A percentile compares a stretch with the other conserved stretches of the same genome.
Evolutionary conservation across 2,329 filamentous ascomycete species (phyloP).

Genomic region (Trichoderma pleuroti): DNA sequence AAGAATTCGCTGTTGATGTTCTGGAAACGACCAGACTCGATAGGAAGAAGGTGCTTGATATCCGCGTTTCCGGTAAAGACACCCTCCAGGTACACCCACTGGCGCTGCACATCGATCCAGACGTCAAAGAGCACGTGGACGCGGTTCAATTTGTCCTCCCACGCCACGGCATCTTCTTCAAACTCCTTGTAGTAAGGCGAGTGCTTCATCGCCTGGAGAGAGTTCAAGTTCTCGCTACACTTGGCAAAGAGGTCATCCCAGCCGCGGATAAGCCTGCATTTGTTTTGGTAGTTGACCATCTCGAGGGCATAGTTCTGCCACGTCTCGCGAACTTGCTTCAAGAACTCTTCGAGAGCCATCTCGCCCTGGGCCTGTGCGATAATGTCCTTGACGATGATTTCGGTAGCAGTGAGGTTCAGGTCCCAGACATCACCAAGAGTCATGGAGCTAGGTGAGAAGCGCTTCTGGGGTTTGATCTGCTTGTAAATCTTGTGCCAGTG

Average conservation of each 20-base stretch:
- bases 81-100: constrained; percentile 99
- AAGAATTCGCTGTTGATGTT: constrained; percentile 99
- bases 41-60: constrained; percentile 95
- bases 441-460: constrained; percentile 91
- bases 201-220: constrained; percentile 96
- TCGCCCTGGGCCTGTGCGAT: constrained; percentile 95
- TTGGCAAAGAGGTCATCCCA: constrained; percentile 99
- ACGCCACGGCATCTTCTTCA: constrained; percentile 90
- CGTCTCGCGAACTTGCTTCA: constrained; percentile 92
- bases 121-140: constrained; percentile 98
- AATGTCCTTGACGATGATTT: constrained; percentile 84
- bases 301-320: constrained; percentile 96
- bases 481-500: constrained; percentile 99
- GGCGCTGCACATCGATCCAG: constrained; percentile 99
- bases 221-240: constrained; percentile 97
- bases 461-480: constrained; percentile 83
- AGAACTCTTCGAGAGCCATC: constrained; percentile 96
- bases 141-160: constrained; percentile 97
- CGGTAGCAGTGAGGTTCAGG: constrained; percentile 81
- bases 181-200: constrained; percentile 99
- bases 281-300: constrained; percentile 95
- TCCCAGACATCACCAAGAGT: constrained; percentile 99
- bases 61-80: constrained; percentile 98
- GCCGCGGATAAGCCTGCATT: constrained; percentile 92
- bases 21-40: constrained; percentile 94